These are phyloP conservation scores for Yamadazyma endophytica DNA, from an alignment of 805 yeast species.

Conservation along the genomic window DNA sequence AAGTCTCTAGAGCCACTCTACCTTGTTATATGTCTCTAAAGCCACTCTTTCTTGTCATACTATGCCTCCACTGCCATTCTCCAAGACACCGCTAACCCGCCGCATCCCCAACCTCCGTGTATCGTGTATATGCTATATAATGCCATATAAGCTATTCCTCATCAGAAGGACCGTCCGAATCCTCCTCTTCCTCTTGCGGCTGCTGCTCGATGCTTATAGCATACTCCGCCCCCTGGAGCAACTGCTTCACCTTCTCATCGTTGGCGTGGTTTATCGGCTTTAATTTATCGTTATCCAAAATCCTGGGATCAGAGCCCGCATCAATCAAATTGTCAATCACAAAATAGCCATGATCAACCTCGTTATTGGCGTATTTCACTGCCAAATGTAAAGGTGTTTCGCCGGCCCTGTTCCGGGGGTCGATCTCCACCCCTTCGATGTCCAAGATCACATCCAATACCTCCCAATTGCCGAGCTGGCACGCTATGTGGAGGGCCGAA, in stretches of 20 bases:
- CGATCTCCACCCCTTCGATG: conserved; percentile 86
- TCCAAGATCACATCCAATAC: conserved; percentile 78
- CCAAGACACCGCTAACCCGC: too few relatives aligned
- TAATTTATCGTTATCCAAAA: conserved; percentile 46
- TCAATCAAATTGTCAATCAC: conserved; percentile 78
- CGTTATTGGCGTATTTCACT: conserved; percentile 68
- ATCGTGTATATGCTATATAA: too few relatives aligned
- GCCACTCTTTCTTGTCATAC: too few relatives aligned
- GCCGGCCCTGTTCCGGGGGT: conserved; percentile 72
- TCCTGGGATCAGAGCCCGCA: conserved; percentile 81
- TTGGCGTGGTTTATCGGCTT: conserved; percentile 74
- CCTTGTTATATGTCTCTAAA: too few relatives aligned
- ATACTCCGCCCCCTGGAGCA: conserved; percentile 79
- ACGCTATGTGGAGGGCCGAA: conserved; percentile 77
- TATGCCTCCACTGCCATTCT: too few relatives aligned
- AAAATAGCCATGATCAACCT: conserved; percentile 81
- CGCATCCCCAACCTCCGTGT: too few relatives aligned
- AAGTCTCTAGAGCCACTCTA: too few relatives aligned
- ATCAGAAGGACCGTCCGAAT: conserved; percentile 16
- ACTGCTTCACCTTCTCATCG: conserved; percentile 52
- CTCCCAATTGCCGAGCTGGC: conserved; percentile 80
- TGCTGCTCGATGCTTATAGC: conserved; percentile 48
- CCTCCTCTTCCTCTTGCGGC: conserved; percentile 26
- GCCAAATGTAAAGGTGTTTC: conserved; percentile 90
- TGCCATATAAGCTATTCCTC: too few relatives aligned